These are phyloP conservation scores for Amaranthus cruentus DNA, from an alignment of 148 eudicot species.

Conservation along the genomic window DNA sequence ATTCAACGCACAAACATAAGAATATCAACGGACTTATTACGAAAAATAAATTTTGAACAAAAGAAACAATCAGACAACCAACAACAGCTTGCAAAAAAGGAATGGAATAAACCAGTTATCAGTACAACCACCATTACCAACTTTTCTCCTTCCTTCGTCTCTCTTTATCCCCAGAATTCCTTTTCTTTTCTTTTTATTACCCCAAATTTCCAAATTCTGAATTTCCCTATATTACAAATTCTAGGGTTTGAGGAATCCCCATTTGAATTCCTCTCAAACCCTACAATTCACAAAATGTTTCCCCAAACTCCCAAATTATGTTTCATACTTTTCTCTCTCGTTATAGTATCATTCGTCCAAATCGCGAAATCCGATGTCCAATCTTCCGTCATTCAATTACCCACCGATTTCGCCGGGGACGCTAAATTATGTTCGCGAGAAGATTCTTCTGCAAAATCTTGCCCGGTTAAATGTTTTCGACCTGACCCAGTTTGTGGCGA, in stretches of 20 bases:
- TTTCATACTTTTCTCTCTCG: conserved; percentile 21
- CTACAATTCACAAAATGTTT: background rate
- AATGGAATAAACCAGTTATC: background rate
- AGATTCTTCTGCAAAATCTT: conserved; percentile 22
- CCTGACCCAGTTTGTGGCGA: conserved; percentile 89
- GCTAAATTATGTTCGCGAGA: conserved; percentile 20
- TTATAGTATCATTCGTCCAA: conserved; percentile 25
- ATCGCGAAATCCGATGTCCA: conserved; percentile 25
- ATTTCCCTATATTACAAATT: background rate
- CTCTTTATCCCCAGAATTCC: background rate
- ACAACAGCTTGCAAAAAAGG: conserved; percentile 2
- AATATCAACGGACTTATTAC: too few relatives aligned
- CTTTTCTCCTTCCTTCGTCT: background rate
- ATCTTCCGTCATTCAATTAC: conserved; percentile 32
- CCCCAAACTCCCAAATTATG: conserved; percentile 4
- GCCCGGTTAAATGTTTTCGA: conserved; percentile 79
- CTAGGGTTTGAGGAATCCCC: conserved; percentile 14
- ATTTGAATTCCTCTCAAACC: conserved; percentile 11
- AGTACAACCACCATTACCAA: conserved; percentile 1
- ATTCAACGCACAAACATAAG: too few relatives aligned
- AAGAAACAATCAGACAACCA: background rate
- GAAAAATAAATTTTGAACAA: background rate
- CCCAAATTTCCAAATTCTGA: conserved; percentile 6
- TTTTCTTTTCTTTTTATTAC: background rate
- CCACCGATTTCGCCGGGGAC: conserved; percentile 24